These are phyloP conservation scores for Inga oerstediana DNA, from an alignment of 306 rosid genomes.

Conservation along the genomic window DNA sequence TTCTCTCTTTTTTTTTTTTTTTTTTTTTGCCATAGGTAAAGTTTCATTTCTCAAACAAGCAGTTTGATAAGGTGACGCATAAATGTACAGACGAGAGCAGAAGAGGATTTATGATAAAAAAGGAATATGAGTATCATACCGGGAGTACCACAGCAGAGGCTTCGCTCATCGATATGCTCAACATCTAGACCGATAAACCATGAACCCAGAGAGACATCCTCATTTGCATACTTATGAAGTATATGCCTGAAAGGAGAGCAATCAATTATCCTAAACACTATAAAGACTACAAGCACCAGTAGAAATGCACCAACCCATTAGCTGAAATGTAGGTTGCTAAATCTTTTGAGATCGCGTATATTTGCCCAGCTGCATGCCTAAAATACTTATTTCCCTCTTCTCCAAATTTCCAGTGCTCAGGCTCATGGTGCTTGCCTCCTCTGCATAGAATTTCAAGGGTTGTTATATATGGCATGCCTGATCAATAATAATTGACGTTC, in stretches of 20 bases:
- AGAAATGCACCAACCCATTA: constrained; percentile 8
- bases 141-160: neutral
- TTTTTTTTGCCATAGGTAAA: no score
- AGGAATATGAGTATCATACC: neutral
- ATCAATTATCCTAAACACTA: neutral
- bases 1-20: no score
- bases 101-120: neutral
- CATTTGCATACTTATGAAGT: constrained; percentile 13
- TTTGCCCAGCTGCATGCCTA: constrained; percentile 68
- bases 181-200: constrained; percentile 19
- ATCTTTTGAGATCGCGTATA: constrained; percentile 59
- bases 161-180: neutral
- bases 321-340: constrained; percentile 53
- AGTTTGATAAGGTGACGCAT: neutral
- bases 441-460: neutral
- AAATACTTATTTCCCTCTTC: constrained; percentile 59
- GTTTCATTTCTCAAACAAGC: neutral
- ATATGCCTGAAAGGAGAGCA: neutral
- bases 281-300: neutral
- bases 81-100: neutral
- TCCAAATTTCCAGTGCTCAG: constrained; percentile 70
- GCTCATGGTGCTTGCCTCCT: constrained; percentile 59
- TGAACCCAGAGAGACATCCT: constrained; percentile 10
- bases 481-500: neutral
- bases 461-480: neutral